These are phyloP conservation scores for Vachellia collinsii DNA, from an alignment of 306 rosid genomes.

Conservation along the genomic window DNA sequence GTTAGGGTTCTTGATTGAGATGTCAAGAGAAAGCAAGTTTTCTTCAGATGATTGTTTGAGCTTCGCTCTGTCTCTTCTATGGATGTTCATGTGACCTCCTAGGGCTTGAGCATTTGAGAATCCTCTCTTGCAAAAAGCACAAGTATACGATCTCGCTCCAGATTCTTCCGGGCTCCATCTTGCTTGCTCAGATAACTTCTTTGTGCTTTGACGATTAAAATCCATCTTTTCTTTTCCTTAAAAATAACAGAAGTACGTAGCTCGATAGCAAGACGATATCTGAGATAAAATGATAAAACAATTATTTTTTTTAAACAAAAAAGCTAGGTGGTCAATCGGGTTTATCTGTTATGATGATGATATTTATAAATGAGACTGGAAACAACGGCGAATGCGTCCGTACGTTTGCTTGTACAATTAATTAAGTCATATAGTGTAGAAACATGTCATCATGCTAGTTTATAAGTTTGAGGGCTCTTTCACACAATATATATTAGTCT, in stretches of 20 bases:
- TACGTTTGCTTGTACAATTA: neutral
- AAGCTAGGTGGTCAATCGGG: slow-evolving; percentile 33
- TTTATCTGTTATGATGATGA: slow-evolving; percentile 3
- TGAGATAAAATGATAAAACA: neutral
- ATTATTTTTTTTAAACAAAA: neutral
- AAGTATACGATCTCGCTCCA: slow-evolving; percentile 50
- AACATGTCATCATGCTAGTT: no score
- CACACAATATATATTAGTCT: no score
- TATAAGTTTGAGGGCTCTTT: no score
- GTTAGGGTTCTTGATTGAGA: slow-evolving; percentile 12
- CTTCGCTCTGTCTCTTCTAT: slow-evolving; percentile 71
- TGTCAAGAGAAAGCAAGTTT: slow-evolving; percentile 46
- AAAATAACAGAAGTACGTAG: neutral
- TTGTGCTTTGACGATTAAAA: slow-evolving; percentile 37
- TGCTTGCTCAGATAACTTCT: slow-evolving; percentile 36
- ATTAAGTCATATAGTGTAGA: neutral
- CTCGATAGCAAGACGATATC: slow-evolving; percentile 19
- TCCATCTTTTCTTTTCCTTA: slow-evolving; percentile 37
- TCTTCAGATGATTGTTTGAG: slow-evolving; percentile 65
- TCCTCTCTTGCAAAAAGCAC: slow-evolving; percentile 69
- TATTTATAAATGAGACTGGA: slow-evolving; percentile 34
- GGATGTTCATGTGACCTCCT: slow-evolving; percentile 87
- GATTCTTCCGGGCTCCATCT: slow-evolving; percentile 3
- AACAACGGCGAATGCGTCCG: slow-evolving; percentile 27
- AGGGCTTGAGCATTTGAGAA: slow-evolving; percentile 86